A percentile compares a stretch with the other conserved stretches of the same genome.
phyloP scores from a whole-genome alignment of 2,329 filamentous ascomycete genomes.

The Fusarium redolens region DNA sequence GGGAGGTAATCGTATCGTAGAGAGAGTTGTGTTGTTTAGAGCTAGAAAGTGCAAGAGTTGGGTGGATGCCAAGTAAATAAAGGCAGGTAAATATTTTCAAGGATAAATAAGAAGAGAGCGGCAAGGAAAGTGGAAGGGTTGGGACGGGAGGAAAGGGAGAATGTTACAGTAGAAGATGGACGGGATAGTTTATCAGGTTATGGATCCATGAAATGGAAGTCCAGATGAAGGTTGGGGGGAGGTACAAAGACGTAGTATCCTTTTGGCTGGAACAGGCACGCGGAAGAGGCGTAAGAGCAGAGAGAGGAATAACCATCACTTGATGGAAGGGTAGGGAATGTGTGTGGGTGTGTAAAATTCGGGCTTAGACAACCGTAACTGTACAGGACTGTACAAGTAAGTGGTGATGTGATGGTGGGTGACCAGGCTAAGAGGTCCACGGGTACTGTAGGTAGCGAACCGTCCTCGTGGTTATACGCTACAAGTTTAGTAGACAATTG shows the following conservation, averaged over 20 bases:
- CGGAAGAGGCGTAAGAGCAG: conserved; percentile 24
- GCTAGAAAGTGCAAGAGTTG: conserved; percentile 3
- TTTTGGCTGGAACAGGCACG: conserved; percentile 21
- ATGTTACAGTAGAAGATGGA: conserved; percentile 3
- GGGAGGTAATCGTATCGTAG: not conserved
- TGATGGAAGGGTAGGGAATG: conserved; percentile 10
- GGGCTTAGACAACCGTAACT: conserved; percentile 7
- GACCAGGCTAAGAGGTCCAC: not conserved
- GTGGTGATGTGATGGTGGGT: conserved; percentile 17
- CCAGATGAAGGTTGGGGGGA: conserved; percentile 15
- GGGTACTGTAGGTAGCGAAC: not conserved
- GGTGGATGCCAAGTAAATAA: conserved; percentile 7
- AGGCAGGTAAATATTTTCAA: conserved; percentile 5
- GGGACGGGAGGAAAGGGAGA: conserved; percentile 25
- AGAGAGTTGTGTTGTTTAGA: not conserved
- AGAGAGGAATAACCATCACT: conserved; percentile 24
- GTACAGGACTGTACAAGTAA: conserved; percentile 4
- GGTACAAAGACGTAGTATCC: conserved; percentile 23
- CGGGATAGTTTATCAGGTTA: conserved; percentile 21
- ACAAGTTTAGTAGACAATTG: not conserved
- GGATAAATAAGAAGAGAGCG: conserved; percentile 5
- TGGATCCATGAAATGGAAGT: not conserved
- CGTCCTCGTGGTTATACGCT: not conserved
- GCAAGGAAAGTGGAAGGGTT: conserved; percentile 22
- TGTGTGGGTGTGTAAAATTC: conserved; percentile 32